These are phyloP conservation scores for Diaporthe vexans DNA, from an alignment of 2,329 filamentous ascomycete genomes.

Conservation along the genomic window DNA sequence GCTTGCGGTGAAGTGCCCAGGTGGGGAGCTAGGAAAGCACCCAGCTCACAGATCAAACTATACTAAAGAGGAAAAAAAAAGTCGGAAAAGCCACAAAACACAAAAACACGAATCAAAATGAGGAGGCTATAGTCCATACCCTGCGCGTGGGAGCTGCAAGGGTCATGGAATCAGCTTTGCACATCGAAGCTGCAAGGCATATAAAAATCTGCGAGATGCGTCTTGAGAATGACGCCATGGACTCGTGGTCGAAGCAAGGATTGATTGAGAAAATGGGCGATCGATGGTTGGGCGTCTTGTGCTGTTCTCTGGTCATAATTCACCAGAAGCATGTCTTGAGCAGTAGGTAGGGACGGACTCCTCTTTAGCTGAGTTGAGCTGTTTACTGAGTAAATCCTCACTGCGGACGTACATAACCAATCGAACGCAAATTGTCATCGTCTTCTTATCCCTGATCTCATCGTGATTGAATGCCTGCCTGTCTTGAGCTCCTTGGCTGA, in stretches of 20 bases:
- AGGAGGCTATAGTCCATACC: neutral
- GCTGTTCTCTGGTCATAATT: neutral
- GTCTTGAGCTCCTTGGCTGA: neutral
- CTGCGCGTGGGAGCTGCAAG: no score
- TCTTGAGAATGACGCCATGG: neutral
- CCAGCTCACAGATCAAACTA: neutral
- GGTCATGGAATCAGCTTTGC: neutral
- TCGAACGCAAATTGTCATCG: neutral
- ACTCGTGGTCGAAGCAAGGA: neutral
- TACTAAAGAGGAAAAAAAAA: neutral
- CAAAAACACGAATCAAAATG: neutral
- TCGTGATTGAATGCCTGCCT: neutral
- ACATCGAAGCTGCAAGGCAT: neutral
- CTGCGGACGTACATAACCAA: neutral
- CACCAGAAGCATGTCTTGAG: neutral
- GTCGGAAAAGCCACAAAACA: neutral
- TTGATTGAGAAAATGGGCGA: neutral
- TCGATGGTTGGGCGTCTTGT: neutral
- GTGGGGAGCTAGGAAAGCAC: no score
- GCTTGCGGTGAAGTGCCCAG: neutral
- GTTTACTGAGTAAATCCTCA: constrained; percentile 11
- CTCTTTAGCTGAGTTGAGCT: neutral
- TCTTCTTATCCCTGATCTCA: neutral
- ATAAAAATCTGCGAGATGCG: neutral
- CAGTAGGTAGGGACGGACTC: neutral